A percentile compares a stretch with the other conserved stretches of the same genome.
Evolutionary conservation across 2,329 filamentous ascomycete species (phyloP).

Genomic region (Xylariaceae sp.): DNA sequence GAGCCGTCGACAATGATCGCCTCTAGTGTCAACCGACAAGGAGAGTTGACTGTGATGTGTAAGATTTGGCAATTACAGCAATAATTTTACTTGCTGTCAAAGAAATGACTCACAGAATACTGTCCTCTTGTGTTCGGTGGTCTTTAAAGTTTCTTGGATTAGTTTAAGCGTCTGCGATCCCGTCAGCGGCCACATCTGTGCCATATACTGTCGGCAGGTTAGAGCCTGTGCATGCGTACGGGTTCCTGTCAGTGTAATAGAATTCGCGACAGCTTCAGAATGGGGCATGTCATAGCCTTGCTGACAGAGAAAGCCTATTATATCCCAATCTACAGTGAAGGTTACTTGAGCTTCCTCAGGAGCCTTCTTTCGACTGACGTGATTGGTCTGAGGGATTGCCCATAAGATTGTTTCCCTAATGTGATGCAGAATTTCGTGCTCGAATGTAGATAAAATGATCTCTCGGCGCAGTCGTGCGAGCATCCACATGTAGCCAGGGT

Average conservation of each 20-base stretch:
- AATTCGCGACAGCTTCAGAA: slow-evolving; percentile 6
- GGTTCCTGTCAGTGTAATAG: slow-evolving; percentile 21
- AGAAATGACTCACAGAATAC: neutral
- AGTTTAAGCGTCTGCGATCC: slow-evolving; percentile 6
- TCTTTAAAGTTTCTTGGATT: neutral
- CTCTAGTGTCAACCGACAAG: no score
- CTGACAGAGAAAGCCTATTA: slow-evolving; percentile 10
- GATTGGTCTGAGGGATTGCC: neutral
- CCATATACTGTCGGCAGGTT: slow-evolving; percentile 21
- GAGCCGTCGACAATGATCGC: neutral
- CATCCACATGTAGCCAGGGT: slow-evolving; percentile 17
- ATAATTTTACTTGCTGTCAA: no score
- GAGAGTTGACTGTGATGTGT: no score
- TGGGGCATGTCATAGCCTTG: slow-evolving; percentile 8
- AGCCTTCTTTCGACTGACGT: slow-evolving; percentile 4
- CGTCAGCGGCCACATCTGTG: slow-evolving; percentile 18
- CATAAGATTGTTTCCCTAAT: slow-evolving; percentile 2
- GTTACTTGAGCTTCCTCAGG: neutral
- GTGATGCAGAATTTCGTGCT: neutral
- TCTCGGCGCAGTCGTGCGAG: slow-evolving; percentile 16
- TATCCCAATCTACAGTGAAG: slow-evolving; percentile 18
- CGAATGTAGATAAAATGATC: neutral
- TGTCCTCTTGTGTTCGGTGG: neutral
- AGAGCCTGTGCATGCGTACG: slow-evolving; percentile 19
- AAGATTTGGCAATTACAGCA: no score